phyloP scores from a whole-genome alignment of 2,329 filamentous ascomycete genomes.

The Sporothrix phasma region DNA sequence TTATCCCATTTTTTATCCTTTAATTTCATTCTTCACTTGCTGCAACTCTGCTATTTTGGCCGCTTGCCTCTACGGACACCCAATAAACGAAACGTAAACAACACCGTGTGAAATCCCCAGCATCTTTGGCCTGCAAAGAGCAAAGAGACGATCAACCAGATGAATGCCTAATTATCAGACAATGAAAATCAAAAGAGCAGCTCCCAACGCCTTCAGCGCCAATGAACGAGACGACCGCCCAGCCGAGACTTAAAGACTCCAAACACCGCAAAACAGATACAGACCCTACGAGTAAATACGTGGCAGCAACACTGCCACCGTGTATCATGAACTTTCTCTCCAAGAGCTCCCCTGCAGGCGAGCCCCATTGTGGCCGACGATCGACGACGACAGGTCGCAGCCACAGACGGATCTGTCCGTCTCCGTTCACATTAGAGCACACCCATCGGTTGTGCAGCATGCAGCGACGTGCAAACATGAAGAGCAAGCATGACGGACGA shows the following conservation, averaged over 20 bases:
- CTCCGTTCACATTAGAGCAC: neutral
- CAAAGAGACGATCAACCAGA: neutral
- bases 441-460: neutral
- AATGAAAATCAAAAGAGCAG: no score
- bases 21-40: neutral
- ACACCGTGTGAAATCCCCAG: neutral
- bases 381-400: neutral
- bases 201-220: no score
- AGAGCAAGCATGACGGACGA: neutral
- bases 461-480: constrained; percentile 2
- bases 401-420: neutral
- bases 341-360: neutral
- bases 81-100: neutral
- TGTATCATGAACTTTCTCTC: neutral
- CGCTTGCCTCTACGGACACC: neutral
- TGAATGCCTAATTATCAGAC: neutral
- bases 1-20: neutral
- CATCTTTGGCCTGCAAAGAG: neutral
- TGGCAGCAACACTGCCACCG: neutral
- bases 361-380: neutral
- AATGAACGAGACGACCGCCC: no score
- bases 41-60: neutral
- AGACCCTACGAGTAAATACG: neutral
- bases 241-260: neutral
- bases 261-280: neutral